Conservation (phyloP, 305 asterid genomes). For the Solanum hybrid region DNA sequence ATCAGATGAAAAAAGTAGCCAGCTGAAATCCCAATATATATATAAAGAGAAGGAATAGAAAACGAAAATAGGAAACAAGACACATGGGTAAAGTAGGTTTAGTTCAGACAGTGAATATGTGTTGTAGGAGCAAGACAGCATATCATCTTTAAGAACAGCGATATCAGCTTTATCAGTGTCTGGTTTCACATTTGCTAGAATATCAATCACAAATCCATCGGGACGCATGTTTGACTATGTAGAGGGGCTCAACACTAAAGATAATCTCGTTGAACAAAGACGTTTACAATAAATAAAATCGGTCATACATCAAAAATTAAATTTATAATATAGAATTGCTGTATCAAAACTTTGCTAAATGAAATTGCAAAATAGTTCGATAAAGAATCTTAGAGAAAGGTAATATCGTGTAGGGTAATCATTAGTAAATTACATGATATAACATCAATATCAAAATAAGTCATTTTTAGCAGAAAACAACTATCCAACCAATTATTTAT, state of each 20-base stretch:
- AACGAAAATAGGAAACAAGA: not conserved
- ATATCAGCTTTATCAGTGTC: not conserved
- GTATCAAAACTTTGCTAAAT: not conserved
- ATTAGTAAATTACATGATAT: not conserved
- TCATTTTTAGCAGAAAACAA: not conserved
- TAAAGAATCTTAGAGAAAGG: not conserved
- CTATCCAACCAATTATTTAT: not conserved
- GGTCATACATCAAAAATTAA: not conserved
- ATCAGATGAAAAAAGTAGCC: slow-evolving; percentile 6
- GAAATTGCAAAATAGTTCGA: not conserved
- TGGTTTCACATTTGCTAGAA: not conserved
- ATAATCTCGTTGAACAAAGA: not conserved
- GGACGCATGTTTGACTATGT: not conserved
- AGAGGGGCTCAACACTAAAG: not conserved
- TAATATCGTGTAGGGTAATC: not conserved
- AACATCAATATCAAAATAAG: not conserved
- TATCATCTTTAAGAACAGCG: not conserved
- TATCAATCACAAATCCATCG: not conserved
- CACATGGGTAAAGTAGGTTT: not conserved
- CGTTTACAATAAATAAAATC: not conserved
- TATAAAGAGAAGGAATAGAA: not conserved
- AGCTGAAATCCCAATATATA: not conserved
- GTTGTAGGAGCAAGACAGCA: not conserved
- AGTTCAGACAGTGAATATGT: not conserved
- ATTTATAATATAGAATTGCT: not conserved